Evolutionary conservation across 1,139 yeast species (phyloP).

Genomic region (Candida labiduridarum): DNA sequence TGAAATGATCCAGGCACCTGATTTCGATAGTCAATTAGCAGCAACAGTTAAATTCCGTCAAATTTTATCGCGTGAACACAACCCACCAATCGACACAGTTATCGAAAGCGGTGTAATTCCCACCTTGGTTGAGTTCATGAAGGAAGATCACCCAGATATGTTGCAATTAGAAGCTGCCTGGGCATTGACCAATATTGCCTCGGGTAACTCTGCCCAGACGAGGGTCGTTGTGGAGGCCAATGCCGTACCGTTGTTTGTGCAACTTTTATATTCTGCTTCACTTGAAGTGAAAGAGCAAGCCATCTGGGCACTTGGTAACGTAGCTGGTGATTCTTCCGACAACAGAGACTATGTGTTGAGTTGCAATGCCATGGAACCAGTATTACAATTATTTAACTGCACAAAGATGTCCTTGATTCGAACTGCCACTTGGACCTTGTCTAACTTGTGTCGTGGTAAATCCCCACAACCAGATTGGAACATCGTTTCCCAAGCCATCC

Average conservation of each 20-base stretch:
- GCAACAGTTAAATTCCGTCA: constrained; percentile 95
- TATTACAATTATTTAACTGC: constrained; percentile 73
- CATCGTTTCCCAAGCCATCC: constrained; percentile 82
- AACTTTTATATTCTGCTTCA: constrained; percentile 76
- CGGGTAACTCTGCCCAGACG: constrained; percentile 92
- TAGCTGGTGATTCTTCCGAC: constrained; percentile 93
- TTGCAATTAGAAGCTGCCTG: constrained; percentile 98
- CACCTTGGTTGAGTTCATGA: constrained; percentile 83
- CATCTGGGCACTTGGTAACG: constrained; percentile 98
- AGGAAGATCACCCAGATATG: constrained; percentile 75
- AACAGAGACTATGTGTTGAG: constrained; percentile 87
- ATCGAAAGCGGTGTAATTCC: constrained; percentile 94
- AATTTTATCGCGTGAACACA: constrained; percentile 88
- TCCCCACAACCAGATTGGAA: constrained; percentile 96
- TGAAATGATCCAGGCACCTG: constrained; percentile 74
- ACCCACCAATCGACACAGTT: constrained; percentile 96
- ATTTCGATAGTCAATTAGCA: constrained; percentile 78
- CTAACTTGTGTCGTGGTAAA: constrained; percentile 95
- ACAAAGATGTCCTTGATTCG: constrained; percentile 86
- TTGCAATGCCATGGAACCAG: constrained; percentile 89
- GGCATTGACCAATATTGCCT: constrained; percentile 97
- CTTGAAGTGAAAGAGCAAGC: constrained; percentile 97
- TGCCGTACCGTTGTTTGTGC: constrained; percentile 90
- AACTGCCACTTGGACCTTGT: constrained; percentile 97
- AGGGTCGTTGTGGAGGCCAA: constrained; percentile 88